phyloP scores from a whole-genome alignment of 345 rosid species.

The Chamaenerion angustifolium region DNA sequence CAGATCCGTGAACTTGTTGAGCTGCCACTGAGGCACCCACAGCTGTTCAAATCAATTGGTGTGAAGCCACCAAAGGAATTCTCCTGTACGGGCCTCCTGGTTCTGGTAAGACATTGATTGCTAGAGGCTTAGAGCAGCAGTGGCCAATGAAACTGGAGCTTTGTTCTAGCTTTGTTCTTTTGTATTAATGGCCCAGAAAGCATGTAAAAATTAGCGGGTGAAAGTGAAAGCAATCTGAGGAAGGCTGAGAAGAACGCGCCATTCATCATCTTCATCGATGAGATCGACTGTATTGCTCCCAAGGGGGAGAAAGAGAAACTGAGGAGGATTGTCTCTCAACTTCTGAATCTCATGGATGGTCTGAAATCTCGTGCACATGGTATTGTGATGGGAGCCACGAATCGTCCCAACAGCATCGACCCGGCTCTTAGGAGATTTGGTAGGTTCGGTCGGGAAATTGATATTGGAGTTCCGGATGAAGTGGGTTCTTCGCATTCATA shows the following conservation, averaged over 20 bases:
- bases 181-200: slow-evolving; percentile 93
- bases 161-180: slow-evolving; percentile 94
- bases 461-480: slow-evolving; percentile 94
- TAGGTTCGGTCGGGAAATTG: slow-evolving; percentile 86
- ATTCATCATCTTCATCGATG: slow-evolving; percentile 85
- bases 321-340: slow-evolving; percentile 97
- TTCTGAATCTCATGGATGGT: slow-evolving; percentile 93
- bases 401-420: slow-evolving; percentile 93
- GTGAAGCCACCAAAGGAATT: slow-evolving; percentile 98
- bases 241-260: slow-evolving; percentile 99
- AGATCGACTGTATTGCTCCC: slow-evolving; percentile 93
- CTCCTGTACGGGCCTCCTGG: slow-evolving; percentile 83
- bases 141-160: slow-evolving; percentile 94
- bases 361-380: slow-evolving; percentile 83
- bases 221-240: slow-evolving; percentile 95
- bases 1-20: slow-evolving; percentile 92
- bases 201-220: slow-evolving; percentile 96
- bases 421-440: slow-evolving; percentile 94
- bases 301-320: slow-evolving; percentile 92
- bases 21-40: slow-evolving; percentile 90
- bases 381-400: slow-evolving; percentile 95
- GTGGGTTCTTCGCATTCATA: slow-evolving; percentile 94
- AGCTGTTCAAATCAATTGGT: slow-evolving; percentile 90
- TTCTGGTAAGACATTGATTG: slow-evolving; percentile 82
- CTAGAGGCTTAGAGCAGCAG: no score